Percentiles rank a stretch among this genome's conserved stretches.
Conservation (phyloP, 805 yeast species). For the Candida ipomoeae region DNA sequence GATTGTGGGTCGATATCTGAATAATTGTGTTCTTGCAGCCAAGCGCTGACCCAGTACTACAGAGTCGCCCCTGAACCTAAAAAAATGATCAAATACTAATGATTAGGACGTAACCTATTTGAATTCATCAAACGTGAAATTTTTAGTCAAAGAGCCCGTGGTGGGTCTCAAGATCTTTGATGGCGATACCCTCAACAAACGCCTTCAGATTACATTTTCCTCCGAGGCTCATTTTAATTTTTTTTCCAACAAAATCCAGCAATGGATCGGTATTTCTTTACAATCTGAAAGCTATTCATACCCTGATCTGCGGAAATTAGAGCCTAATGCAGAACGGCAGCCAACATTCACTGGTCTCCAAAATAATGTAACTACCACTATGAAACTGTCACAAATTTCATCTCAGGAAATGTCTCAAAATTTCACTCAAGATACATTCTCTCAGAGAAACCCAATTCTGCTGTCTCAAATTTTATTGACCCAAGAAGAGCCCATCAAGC, state of each 20-base stretch:
- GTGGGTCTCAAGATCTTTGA: conserved; percentile 18
- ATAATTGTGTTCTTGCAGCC: conserved; percentile 1
- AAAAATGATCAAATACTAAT: conserved; percentile 4
- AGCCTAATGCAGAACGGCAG: neutral
- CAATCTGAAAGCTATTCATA: conserved; percentile 2
- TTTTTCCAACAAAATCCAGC: conserved; percentile 14
- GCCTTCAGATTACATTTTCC: conserved; percentile 17
- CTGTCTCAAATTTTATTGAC: neutral
- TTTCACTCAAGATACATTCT: neutral
- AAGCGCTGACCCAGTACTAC: neutral
- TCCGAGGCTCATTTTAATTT: conserved; percentile 16
- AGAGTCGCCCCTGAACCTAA: neutral
- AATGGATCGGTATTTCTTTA: conserved; percentile 15
- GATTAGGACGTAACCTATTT: conserved; percentile 14
- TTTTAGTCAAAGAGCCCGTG: conserved; percentile 16
- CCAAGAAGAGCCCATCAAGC: neutral
- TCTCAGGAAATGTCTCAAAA: conserved; percentile 1
- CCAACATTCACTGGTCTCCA: neutral
- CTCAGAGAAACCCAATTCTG: neutral
- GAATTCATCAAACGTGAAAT: conserved; percentile 13
- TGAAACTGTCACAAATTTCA: conserved; percentile 7
- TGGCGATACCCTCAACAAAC: conserved; percentile 15
- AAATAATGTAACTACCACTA: neutral
- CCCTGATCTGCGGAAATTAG: conserved; percentile 7
- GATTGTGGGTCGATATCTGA: neutral